phyloP scores from a whole-genome alignment of 2,329 filamentous ascomycete genomes.

The Coniella vitis region DNA sequence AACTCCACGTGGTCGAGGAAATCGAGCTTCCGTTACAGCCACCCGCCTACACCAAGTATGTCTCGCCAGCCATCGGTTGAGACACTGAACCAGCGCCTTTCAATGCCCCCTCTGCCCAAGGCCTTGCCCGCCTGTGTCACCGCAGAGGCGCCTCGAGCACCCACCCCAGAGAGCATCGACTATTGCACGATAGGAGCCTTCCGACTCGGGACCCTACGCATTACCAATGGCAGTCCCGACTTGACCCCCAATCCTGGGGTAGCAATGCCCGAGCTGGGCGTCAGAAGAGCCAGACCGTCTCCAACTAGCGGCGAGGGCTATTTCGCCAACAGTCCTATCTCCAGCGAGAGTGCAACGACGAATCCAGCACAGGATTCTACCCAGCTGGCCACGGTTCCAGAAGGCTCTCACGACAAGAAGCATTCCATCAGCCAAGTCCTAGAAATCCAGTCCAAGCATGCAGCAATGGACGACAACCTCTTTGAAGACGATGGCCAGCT shows the following conservation, averaged over 20 bases:
- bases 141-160: constrained; percentile 28
- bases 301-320: background rate
- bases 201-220: constrained; percentile 55
- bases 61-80: constrained; percentile 35
- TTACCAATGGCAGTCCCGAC: constrained; percentile 54
- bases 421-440: constrained; percentile 27
- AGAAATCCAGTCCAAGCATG: constrained; percentile 41
- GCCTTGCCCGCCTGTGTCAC: constrained; percentile 14
- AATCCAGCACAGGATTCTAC: background rate
- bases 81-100: constrained; percentile 27
- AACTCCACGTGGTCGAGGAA: constrained; percentile 22
- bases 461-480: constrained; percentile 40
- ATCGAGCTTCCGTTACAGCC: constrained; percentile 31
- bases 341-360: background rate
- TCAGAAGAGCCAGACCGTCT: background rate
- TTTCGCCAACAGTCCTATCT: background rate
- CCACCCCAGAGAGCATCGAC: constrained; percentile 47
- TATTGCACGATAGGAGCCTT: constrained; percentile 56
- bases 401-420: constrained; percentile 17
- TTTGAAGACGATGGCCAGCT: constrained; percentile 32
- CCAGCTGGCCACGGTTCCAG: background rate
- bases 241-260: constrained; percentile 30
- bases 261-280: background rate
- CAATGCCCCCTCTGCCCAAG: constrained; percentile 25
- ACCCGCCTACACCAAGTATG: constrained; percentile 30